Conservation (phyloP, 495 filamentous ascomycete species). For the Lophiotrema nucula region DNA sequence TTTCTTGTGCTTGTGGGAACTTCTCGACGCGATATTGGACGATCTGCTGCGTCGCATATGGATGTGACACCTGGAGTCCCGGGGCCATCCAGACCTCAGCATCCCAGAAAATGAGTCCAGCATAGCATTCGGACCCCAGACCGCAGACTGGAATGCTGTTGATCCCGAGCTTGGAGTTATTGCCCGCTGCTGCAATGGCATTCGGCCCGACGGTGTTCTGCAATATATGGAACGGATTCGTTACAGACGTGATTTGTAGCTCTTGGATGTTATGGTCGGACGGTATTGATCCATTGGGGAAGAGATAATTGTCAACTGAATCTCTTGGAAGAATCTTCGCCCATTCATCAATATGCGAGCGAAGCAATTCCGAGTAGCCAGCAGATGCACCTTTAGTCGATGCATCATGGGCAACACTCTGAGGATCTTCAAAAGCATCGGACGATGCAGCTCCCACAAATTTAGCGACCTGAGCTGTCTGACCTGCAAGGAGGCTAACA, state of each 20-base stretch:
- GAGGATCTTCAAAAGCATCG: conserved; percentile 58
- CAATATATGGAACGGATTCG: conserved; percentile 67
- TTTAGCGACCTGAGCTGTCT: conserved; percentile 55
- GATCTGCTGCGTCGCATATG: conserved; percentile 56
- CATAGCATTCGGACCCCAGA: conserved; percentile 62
- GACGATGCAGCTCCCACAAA: conserved; percentile 61
- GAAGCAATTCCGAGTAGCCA: conserved; percentile 52
- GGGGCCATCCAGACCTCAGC: conserved; percentile 67
- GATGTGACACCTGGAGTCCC: conserved; percentile 58
- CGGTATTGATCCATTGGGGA: conserved; percentile 62
- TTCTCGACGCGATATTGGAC: conserved; percentile 57
- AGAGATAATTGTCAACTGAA: conserved; percentile 61
- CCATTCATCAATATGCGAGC: conserved; percentile 57
- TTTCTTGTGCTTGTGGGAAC: conserved; percentile 52
- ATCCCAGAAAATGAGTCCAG: conserved; percentile 64
- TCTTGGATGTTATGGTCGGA: conserved; percentile 57
- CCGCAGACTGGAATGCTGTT: conserved; percentile 64
- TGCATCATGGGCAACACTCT: conserved; percentile 51
- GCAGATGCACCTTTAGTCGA: conserved; percentile 43
- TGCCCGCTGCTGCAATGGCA: conserved; percentile 37
- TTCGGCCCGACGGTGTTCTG: conserved; percentile 62
- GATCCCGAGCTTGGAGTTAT: conserved; percentile 45
- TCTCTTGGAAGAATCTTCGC: conserved; percentile 50
- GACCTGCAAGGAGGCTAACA: conserved; percentile 50
- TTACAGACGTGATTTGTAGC: conserved; percentile 62